Base-by-base conservation (phyloP, 768 basidiomycete genomes). In the Wakefieldia striispora region DNA sequence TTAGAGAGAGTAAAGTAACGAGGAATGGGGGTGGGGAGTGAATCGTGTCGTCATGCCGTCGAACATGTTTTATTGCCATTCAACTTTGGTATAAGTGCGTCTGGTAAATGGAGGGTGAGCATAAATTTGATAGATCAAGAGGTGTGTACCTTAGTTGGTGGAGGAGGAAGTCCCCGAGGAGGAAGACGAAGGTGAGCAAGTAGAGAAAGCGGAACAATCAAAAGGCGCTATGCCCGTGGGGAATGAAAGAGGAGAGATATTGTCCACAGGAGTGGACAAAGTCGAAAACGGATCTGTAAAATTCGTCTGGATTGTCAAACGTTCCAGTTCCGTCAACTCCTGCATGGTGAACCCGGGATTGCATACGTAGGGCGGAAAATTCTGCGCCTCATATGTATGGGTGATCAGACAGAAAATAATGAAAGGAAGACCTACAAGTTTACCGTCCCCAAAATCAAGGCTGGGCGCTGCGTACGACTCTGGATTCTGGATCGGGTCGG, bases 281-380 rank as follows among this genome's bases (percentile, higher is more conserved):
- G 35, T 37, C 29, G 46, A 53, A 53, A 65, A 66, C 0, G 65
- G 65, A 54, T 66, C 55, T 3, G 49, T 63, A 39, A 67, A 67
- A 7, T 47, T 50, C 23, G 61, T 46, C 13, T 36, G 57, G 7
- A 57, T 39, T 10, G 45, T 54, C 16, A 63, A 24, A 41, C 38
- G 47, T 23, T 65, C 63, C 41, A 67, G 16, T 4, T 52, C 53
- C 4, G 38, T 47, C 40, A 61, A 29, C 7, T 59, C 56, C 14
- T 57, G 49, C 1, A 24, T 13, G 24, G 43, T 52, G 17, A 57
- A 47, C 20, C 40, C 41, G 7, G 39, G 47, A 33, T 51, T 33
- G 27, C 26, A 35, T 3, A 23, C 12, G 19, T 42, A 39, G 2
- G 40, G n/a, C 1, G 27, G 9, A 14, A 45, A 45, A 7, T 29